Evolutionary conservation across 1,284 basidiomycete species (phyloP).

Genomic region (Irpex rosettiformis): DNA sequence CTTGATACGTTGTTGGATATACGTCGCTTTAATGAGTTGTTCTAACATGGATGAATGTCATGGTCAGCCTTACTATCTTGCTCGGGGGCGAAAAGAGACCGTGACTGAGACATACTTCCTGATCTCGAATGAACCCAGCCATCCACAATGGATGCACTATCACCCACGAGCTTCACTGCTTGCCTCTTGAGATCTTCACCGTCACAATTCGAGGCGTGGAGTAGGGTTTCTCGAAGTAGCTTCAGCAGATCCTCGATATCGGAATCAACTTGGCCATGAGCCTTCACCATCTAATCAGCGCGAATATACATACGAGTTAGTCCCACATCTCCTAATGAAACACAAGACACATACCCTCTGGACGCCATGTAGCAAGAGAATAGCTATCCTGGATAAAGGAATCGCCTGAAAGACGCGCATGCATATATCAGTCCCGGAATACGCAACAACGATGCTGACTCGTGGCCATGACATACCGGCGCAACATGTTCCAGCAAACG

Average conservation of each 20-base stretch:
- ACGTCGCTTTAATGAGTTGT: not conserved
- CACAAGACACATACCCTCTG: not conserved
- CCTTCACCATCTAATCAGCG: slow-evolving; percentile 4
- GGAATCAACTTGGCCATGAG: not conserved
- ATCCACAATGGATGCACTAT: not conserved
- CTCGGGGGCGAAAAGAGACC: not conserved
- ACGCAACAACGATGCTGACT: not conserved
- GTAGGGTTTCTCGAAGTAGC: not conserved
- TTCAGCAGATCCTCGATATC: not conserved
- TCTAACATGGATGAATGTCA: not conserved
- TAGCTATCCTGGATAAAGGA: not conserved
- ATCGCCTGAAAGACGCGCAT: not conserved
- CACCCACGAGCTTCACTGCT: not conserved
- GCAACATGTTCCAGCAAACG: not conserved
- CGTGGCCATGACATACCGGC: not conserved
- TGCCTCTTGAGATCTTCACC: not conserved
- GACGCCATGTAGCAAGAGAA: not conserved
- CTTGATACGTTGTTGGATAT: not conserved
- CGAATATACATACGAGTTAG: not conserved
- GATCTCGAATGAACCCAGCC: not conserved
- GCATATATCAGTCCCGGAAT: not conserved
- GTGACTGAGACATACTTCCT: not conserved
- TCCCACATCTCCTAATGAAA: not conserved
- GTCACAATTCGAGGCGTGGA: not conserved
- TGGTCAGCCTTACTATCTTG: not conserved